Evolutionary conservation across 495 filamentous ascomycete genomes (phyloP).

Genomic region (Trypethelium eluteriae): DNA sequence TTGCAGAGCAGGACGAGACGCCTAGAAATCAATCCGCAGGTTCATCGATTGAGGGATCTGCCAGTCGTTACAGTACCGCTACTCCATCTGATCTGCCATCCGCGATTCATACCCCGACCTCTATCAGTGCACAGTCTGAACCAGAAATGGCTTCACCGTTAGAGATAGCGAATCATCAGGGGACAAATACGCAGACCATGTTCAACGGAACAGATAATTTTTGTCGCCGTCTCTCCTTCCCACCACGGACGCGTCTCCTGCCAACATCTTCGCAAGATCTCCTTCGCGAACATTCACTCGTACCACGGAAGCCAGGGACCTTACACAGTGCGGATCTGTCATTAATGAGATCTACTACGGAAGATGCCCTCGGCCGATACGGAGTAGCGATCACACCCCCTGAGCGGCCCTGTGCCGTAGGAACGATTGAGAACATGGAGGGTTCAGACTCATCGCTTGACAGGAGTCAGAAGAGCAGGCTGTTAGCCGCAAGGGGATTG

Average conservation of each 20-base stretch:
- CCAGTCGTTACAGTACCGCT: not conserved
- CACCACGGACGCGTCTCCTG: constrained; percentile 4
- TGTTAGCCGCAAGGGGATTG: not conserved
- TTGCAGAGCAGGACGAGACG: constrained; percentile 8
- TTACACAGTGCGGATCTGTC: not conserved
- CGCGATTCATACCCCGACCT: not conserved
- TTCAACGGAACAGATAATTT: not conserved
- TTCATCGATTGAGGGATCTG: not conserved
- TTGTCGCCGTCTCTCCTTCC: constrained; percentile 13
- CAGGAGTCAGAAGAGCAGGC: not conserved
- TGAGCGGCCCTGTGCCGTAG: too few relatives aligned
- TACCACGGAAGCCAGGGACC: not conserved
- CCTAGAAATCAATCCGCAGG: constrained; percentile 6
- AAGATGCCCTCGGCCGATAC: not conserved
- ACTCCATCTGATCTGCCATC: constrained; percentile 1
- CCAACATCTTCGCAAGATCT: not conserved
- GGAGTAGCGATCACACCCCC: not conserved
- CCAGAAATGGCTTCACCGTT: not conserved
- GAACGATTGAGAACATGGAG: not conserved
- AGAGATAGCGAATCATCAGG: not conserved
- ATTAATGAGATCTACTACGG: not conserved
- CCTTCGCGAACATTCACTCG: not conserved
- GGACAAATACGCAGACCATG: not conserved
- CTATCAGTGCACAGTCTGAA: not conserved
- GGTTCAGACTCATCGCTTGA: not conserved